These are phyloP conservation scores for Gentiana macrophylla DNA, from an alignment of 257 asterid species.

Conservation along the genomic window DNA sequence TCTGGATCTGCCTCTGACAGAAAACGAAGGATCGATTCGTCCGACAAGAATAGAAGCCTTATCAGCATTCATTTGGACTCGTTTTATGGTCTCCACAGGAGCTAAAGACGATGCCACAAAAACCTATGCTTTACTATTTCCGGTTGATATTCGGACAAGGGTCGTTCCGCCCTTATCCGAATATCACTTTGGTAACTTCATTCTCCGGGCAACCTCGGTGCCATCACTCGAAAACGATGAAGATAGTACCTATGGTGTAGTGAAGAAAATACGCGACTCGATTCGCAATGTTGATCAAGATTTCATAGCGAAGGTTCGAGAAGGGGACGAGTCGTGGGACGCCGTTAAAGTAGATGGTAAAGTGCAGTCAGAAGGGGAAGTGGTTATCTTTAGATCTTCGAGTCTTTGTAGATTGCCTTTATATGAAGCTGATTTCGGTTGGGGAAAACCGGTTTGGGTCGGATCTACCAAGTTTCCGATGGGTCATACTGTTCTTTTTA, in stretches of 20 bases:
- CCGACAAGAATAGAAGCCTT: no score
- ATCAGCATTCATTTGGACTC: slow-evolving; percentile 2
- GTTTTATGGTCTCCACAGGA: slow-evolving; percentile 1
- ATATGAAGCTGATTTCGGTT: slow-evolving; percentile 39
- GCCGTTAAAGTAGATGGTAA: slow-evolving; percentile 10
- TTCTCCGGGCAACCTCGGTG: slow-evolving; percentile 10
- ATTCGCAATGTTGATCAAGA: slow-evolving; percentile 13
- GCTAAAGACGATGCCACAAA: background rate
- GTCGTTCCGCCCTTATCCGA: slow-evolving; percentile 8
- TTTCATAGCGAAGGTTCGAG: slow-evolving; percentile 13
- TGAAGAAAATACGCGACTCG: slow-evolving; percentile 21
- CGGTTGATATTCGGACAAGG: slow-evolving; percentile 9
- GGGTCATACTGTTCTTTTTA: no score
- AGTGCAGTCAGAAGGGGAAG: slow-evolving; percentile 11
- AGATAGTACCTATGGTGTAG: slow-evolving; percentile 6
- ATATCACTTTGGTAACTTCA: slow-evolving; percentile 4
- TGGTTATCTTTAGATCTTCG: slow-evolving; percentile 23
- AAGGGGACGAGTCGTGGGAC: slow-evolving; percentile 16
- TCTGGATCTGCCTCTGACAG: slow-evolving; percentile 4
- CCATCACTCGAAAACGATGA: slow-evolving; percentile 9
- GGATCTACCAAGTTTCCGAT: slow-evolving; percentile 2
- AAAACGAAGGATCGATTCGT: background rate
- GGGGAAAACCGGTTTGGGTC: slow-evolving; percentile 36
- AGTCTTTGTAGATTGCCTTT: slow-evolving; percentile 40
- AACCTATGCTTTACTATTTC: background rate